phyloP scores from a whole-genome alignment of 306 rosid species.

The Hippophae tibetana region DNA sequence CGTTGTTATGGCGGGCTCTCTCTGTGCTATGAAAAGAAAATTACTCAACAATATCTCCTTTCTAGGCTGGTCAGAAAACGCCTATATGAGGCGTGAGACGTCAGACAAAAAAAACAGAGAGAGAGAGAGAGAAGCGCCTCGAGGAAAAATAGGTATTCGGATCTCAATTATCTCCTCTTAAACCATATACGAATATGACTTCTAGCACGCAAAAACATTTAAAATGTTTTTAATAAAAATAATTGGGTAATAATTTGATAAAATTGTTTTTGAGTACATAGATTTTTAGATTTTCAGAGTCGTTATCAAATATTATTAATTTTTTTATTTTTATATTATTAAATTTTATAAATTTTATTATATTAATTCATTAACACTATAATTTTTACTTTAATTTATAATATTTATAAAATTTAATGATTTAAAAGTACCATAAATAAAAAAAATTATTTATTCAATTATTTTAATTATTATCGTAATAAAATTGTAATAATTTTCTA shows the following conservation, averaged over 20 bases:
- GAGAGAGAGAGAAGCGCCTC: not conserved
- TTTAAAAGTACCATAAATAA: too few species aligned
- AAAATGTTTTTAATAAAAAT: not conserved
- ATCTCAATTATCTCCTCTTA: conserved; percentile 36
- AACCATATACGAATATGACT: conserved; percentile 25
- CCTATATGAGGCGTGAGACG: conserved; percentile 41
- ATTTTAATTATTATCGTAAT: too few species aligned
- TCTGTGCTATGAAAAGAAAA: not conserved
- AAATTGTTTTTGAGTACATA: too few species aligned
- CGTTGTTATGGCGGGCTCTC: conserved; percentile 2
- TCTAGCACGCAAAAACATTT: conserved; percentile 37
- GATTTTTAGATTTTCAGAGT: too few species aligned
- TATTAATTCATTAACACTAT: too few species aligned
- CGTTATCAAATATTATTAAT: too few species aligned
- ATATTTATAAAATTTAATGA: too few species aligned
- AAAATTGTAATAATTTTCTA: too few species aligned
- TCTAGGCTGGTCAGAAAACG: conserved; percentile 50
- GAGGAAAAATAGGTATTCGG: conserved; percentile 31
- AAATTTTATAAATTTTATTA: too few species aligned
- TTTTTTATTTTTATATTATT: too few species aligned
- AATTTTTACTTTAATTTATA: too few species aligned
- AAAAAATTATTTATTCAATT: too few species aligned
- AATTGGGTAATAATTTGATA: not conserved
- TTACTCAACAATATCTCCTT: conserved; percentile 17
- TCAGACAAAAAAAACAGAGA: conserved; percentile 55